Percentiles rank a stretch among this genome's conserved stretches.
phyloP scores from a whole-genome alignment of 768 basidiomycete species.

The Collybia nuda region DNA sequence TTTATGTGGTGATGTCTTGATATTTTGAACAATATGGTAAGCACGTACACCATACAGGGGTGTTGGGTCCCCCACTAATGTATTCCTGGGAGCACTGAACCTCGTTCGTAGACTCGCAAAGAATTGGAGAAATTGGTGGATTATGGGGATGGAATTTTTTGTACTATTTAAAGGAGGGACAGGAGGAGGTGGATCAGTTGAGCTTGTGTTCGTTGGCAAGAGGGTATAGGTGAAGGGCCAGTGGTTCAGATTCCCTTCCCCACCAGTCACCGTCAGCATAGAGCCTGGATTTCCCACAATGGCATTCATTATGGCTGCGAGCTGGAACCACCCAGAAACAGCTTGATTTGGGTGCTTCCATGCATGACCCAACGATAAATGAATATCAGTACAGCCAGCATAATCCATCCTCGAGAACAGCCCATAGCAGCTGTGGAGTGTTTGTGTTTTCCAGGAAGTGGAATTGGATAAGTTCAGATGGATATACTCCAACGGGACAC shows the following conservation, averaged over 20 bases:
- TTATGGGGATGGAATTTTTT: not conserved
- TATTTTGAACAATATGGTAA: not conserved
- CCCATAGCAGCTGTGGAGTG: not conserved
- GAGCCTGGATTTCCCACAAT: slow-evolving; percentile 7
- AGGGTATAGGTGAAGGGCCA: not conserved
- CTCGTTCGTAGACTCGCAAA: not conserved
- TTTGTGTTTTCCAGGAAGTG: not conserved
- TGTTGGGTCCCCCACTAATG: not conserved
- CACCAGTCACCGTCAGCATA: slow-evolving; percentile 3
- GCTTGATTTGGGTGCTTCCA: not conserved
- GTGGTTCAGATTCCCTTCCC: not conserved
- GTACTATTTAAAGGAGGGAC: not conserved
- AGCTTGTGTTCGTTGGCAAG: not conserved
- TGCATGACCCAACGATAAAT: not conserved
- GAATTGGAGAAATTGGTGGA: not conserved
- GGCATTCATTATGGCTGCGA: slow-evolving; percentile 10
- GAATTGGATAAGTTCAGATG: not conserved
- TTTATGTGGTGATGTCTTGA: not conserved
- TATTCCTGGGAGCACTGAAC: not conserved
- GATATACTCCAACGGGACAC: not conserved
- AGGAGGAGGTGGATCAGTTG: not conserved
- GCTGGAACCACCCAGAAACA: slow-evolving; percentile 3
- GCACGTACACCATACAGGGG: not conserved
- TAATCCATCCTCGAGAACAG: slow-evolving; percentile 3
- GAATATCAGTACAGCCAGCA: not conserved